A percentile compares a stretch with the other conserved stretches of the same genome.
These are phyloP conservation scores for Limnanthes douglasii DNA, from an alignment of 345 rosid species.

Conservation along the genomic window DNA sequence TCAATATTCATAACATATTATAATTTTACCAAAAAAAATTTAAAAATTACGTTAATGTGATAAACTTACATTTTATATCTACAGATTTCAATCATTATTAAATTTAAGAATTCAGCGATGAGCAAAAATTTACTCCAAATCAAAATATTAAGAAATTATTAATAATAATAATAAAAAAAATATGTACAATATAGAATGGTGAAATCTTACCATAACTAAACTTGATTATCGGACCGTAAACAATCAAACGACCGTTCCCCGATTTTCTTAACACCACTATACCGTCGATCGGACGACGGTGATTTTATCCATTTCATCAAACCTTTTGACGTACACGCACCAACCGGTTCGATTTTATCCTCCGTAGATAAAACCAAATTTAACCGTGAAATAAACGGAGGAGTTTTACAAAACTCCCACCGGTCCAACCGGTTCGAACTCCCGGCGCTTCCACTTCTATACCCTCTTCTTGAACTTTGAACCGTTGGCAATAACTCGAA, in stretches of 20 bases:
- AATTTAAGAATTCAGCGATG: too few relatives aligned
- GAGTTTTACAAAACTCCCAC: constrained; percentile 21
- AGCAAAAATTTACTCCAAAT: too few relatives aligned
- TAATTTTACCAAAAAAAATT: too few relatives aligned
- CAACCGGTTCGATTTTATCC: constrained; percentile 17
- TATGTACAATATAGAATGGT: too few relatives aligned
- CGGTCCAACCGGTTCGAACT: constrained; percentile 15
- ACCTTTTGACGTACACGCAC: constrained; percentile 15
- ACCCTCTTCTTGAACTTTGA: constrained; percentile 43
- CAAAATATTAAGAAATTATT: too few relatives aligned
- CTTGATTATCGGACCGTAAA: constrained; percentile 18
- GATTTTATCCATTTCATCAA: constrained; percentile 20
- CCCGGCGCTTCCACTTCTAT: constrained; percentile 29
- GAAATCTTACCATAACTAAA: too few relatives aligned
- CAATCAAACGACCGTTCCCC: constrained; percentile 36
- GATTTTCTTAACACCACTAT: constrained; percentile 11
- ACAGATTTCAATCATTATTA: too few relatives aligned
- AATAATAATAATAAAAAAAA: too few relatives aligned
- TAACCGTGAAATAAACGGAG: constrained; percentile 28
- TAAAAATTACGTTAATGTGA: too few relatives aligned
- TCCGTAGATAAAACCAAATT: constrained; percentile 11
- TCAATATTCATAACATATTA: too few relatives aligned
- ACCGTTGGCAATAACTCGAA: constrained; percentile 35
- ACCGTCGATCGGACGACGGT: constrained; percentile 21
- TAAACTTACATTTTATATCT: too few relatives aligned